These are phyloP conservation scores for Daedalea quercina DNA, from an alignment of 768 basidiomycete genomes.

Conservation along the genomic window DNA sequence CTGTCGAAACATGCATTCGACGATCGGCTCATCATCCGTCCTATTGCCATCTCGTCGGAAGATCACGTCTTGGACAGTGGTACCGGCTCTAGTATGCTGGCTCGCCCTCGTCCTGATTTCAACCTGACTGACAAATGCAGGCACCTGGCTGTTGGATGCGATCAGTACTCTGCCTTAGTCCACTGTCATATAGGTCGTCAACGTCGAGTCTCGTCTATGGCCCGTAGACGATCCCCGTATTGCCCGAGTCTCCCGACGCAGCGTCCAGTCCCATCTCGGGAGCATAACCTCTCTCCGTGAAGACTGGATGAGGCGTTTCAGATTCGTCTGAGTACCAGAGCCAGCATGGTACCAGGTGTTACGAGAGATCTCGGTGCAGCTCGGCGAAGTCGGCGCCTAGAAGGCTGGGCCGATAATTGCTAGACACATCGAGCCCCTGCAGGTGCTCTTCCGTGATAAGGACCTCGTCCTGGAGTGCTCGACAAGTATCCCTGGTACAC, in stretches of 20 bases:
- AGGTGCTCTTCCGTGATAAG: slow-evolving; percentile 2
- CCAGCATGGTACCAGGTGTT: slow-evolving; percentile 23
- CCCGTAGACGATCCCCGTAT: slow-evolving; percentile 1
- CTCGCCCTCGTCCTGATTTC: too few species aligned
- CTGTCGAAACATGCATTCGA: slow-evolving; percentile 1
- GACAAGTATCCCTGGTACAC: slow-evolving; percentile 1
- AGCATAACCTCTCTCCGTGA: slow-evolving; percentile 21
- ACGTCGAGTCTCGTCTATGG: slow-evolving; percentile 13
- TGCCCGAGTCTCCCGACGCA: neutral
- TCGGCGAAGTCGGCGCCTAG: slow-evolving; percentile 17
- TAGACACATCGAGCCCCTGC: neutral
- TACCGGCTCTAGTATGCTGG: slow-evolving; percentile 5
- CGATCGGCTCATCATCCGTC: slow-evolving; percentile 1
- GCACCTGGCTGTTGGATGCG: slow-evolving; percentile 13
- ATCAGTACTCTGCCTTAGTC: slow-evolving; percentile 1
- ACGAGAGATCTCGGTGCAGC: slow-evolving; percentile 23
- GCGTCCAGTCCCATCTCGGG: slow-evolving; percentile 10
- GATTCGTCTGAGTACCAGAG: slow-evolving; percentile 28
- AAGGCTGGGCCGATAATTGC: slow-evolving; percentile 12
- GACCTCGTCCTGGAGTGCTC: slow-evolving; percentile 4
- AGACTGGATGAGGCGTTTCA: slow-evolving; percentile 25
- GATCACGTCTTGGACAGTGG: slow-evolving; percentile 5
- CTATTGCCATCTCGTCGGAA: neutral
- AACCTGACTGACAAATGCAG: slow-evolving; percentile 2
- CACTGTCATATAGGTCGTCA: slow-evolving; percentile 7